These are phyloP conservation scores for Cystobasidium tubakii DNA, from an alignment of 768 basidiomycete genomes.

Conservation along the genomic window DNA sequence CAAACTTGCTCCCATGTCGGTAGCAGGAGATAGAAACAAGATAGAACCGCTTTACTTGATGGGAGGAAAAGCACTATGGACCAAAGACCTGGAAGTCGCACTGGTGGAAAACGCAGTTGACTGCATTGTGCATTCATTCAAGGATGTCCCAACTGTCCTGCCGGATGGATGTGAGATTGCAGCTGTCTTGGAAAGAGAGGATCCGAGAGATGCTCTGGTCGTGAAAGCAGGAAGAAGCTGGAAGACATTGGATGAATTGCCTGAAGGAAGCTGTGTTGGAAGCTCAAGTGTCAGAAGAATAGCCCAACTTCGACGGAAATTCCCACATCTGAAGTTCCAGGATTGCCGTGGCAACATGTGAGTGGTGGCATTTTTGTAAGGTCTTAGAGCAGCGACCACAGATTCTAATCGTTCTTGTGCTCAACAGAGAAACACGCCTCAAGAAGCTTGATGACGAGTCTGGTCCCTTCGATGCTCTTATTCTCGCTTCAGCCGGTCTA, in stretches of 20 bases:
- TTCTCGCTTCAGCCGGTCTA: conserved; percentile 89
- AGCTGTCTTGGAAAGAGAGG: conserved; percentile 77
- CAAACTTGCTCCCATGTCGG: conserved; percentile 62
- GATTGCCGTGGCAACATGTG: conserved; percentile 62
- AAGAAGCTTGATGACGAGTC: conserved; percentile 79
- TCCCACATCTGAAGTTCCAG: conserved; percentile 68
- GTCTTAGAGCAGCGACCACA: neutral
- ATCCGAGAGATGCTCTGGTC: conserved; percentile 81
- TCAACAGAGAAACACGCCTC: conserved; percentile 66
- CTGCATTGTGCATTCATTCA: conserved; percentile 84
- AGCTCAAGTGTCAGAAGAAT: conserved; percentile 89
- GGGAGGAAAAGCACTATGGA: conserved; percentile 81
- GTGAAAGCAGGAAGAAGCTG: conserved; percentile 68
- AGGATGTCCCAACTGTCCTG: conserved; percentile 85
- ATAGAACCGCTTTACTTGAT: conserved; percentile 75
- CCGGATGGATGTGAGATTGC: conserved; percentile 78
- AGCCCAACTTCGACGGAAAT: conserved; percentile 76
- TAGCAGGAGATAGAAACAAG: conserved; percentile 81
- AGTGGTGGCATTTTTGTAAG: conserved; percentile 49
- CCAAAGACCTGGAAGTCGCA: conserved; percentile 86
- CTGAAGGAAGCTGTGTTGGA: conserved; percentile 83
- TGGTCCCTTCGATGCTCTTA: conserved; percentile 74
- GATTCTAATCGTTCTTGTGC: neutral
- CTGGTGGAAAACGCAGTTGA: conserved; percentile 69
- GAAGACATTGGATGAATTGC: conserved; percentile 72